Conservation (phyloP, 2,329 filamentous ascomycete species). For the Fusarium nelsonii region DNA sequence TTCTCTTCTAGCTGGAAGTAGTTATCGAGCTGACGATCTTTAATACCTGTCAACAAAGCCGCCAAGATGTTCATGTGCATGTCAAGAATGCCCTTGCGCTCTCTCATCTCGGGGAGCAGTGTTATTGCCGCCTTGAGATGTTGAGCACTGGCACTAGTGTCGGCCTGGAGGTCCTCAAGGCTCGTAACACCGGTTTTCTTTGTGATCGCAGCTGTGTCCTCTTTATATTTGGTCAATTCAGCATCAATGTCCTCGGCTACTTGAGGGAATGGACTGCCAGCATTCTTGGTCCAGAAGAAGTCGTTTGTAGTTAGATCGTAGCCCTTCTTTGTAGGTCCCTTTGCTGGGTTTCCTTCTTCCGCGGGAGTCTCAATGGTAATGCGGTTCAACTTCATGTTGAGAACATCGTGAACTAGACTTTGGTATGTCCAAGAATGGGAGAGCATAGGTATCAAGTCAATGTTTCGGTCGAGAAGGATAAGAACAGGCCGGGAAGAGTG, state of each 20-base stretch:
- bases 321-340: conserved; percentile 83
- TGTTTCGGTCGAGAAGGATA: conserved; percentile 92
- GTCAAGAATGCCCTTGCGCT: conserved; percentile 91
- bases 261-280: conserved; percentile 89
- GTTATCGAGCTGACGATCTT: conserved; percentile 93
- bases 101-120: conserved; percentile 87
- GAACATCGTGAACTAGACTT: conserved; percentile 78
- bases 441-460: conserved; percentile 98
- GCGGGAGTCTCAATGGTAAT: conserved; percentile 90
- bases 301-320: conserved; percentile 93
- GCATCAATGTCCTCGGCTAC: conserved; percentile 96
- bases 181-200: conserved; percentile 94
- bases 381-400: conserved; percentile 78
- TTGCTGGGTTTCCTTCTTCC: conserved; percentile 81
- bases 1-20: conserved; percentile 96
- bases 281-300: conserved; percentile 97
- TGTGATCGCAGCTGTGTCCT: conserved; percentile 93
- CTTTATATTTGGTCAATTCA: conserved; percentile 93
- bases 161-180: conserved; percentile 91
- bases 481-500: conserved; percentile 86
- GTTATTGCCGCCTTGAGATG: conserved; percentile 97
- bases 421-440: conserved; percentile 90
- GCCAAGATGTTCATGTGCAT: conserved; percentile 99
- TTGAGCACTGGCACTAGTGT: conserved; percentile 88
- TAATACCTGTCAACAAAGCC: conserved; percentile 81